Evolutionary conservation across 331 rosid genomes (phyloP).

Genomic region (Erythrophleum ivorense): DNA sequence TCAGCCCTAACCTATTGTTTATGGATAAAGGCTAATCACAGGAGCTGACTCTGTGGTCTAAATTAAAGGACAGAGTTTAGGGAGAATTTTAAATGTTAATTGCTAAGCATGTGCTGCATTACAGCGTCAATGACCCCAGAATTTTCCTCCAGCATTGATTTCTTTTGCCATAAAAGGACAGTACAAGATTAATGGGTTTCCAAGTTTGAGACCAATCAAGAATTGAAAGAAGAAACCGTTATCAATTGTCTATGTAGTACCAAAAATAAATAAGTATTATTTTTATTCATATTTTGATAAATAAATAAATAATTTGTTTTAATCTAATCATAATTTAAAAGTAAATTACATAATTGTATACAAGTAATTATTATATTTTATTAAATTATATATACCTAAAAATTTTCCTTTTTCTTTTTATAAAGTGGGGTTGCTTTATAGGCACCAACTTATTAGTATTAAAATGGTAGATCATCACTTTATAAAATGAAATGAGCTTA

Average conservation of each 20-base stretch:
- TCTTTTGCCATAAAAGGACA: neutral
- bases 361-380: too few relatives aligned
- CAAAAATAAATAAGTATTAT: too few relatives aligned
- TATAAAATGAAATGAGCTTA: slow-evolving; percentile 17
- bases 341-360: too few relatives aligned
- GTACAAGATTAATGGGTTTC: slow-evolving; percentile 13
- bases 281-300: too few relatives aligned
- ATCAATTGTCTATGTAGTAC: too few relatives aligned
- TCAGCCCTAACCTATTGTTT: neutral
- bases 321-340: too few relatives aligned
- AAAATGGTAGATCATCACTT: neutral
- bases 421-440: too few relatives aligned
- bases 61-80: neutral
- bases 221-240: neutral
- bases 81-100: neutral
- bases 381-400: too few relatives aligned
- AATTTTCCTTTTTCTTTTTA: too few relatives aligned
- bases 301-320: too few relatives aligned
- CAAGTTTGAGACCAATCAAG: slow-evolving; percentile 17
- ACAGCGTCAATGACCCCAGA: neutral
- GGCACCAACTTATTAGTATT: neutral
- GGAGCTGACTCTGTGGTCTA: slow-evolving; percentile 1
- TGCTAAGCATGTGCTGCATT: neutral
- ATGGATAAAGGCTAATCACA: slow-evolving; percentile 37
- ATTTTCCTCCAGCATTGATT: neutral